These are phyloP conservation scores for Salix koriyanagi DNA, from an alignment of 345 rosid genomes.

Conservation along the genomic window DNA sequence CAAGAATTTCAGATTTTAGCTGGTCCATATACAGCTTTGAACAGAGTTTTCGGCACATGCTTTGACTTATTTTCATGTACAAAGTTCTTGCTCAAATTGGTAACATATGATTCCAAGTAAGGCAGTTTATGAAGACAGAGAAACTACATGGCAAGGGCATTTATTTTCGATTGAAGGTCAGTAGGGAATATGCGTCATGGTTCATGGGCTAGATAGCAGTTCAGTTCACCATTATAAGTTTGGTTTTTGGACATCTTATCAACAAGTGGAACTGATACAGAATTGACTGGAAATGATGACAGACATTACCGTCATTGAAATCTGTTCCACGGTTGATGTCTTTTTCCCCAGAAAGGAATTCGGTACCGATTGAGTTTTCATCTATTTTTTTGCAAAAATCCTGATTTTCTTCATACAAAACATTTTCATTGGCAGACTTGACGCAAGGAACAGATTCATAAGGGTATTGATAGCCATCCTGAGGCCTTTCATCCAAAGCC, in stretches of 20 bases:
- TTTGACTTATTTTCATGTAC: not conserved
- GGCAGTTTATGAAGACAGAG: not conserved
- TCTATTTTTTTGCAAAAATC: constrained; percentile 20
- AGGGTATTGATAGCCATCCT: constrained; percentile 21
- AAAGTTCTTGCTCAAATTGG: not conserved
- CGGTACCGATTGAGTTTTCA: constrained; percentile 14
- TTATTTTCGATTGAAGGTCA: too few species aligned
- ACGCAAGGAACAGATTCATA: constrained; percentile 24
- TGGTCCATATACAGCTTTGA: not conserved
- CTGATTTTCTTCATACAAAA: constrained; percentile 16
- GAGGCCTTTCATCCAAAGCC: constrained; percentile 19
- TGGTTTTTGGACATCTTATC: not conserved
- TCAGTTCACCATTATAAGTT: not conserved
- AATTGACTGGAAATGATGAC: not conserved
- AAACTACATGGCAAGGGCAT: not conserved
- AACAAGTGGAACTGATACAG: not conserved
- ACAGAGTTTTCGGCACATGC: not conserved
- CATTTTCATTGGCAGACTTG: constrained; percentile 18
- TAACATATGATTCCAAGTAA: not conserved
- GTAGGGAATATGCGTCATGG: not conserved
- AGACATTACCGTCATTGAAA: constrained; percentile 39
- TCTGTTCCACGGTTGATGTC: constrained; percentile 15
- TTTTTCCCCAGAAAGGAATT: constrained; percentile 20
- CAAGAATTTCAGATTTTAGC: not conserved
- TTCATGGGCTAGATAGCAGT: not conserved